Base-by-base conservation (phyloP, 1,139 yeast species). In the Pichia sp. region DNA sequence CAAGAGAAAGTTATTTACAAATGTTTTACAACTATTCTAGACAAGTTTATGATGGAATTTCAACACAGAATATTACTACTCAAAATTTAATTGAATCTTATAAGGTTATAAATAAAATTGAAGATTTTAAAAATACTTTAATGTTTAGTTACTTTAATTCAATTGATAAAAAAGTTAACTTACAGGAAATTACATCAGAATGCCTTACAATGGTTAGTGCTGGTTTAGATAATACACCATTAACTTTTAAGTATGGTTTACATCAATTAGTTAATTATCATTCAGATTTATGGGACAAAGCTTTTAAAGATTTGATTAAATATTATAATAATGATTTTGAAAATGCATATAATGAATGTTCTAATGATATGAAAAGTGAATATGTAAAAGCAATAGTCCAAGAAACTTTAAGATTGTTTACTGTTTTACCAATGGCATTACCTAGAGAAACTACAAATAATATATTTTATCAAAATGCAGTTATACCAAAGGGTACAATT, bases 141-240 rank as follows among this genome's bases (percentile, higher is more conserved):
- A 60, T 64, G 57, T 61, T 55, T 48, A 53, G 51, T 33, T 63
- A 59, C 39, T 55, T 58, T 42, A 50, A 49, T 39, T 48, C 49
- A 8, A 50, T 52, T 1, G 47, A 52, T 10, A 43, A 46, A 9
- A 46, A 36, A 11, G 36, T 60, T 7, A 50, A 48, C 6, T 43
- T 43, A 36, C 64, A 65, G 2, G 88, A 84, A 58, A 63, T 83
- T 43, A 73, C 73, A 47, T 79, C 87, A 43, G 73, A 83, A 7
- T 83, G 90, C 60, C 66, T 85, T 42, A 82, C 92, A 0, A 79
- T 84, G 83, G 82, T 85, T 0, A 82, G 89, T 56, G 92, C 92
- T 4, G 94, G 94, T 0, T 66, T 85, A 34, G 92, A 85, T 60
- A 85, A 86, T 52, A 78, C 84, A 0, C 84, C 90, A 0, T 69